Evolutionary conservation across 495 filamentous ascomycete species (phyloP), one percentile per base, ranked within the genome.

Genomic region (Penicillium lagena): DNA sequence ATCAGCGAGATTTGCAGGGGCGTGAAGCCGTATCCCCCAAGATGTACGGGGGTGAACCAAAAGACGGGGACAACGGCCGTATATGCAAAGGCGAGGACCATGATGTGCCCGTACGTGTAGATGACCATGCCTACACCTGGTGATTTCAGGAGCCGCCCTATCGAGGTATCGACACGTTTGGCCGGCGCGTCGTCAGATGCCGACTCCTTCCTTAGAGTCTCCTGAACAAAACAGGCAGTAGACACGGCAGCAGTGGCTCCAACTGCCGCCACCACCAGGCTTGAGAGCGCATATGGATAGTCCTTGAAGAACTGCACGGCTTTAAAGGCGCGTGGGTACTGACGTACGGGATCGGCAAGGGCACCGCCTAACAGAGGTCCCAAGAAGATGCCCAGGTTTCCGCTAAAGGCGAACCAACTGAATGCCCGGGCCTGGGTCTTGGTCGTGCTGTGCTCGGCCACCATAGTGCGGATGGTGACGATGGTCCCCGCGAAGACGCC

Each of bases 401-500:
- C 75, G 4, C 67, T 64, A 49, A 89, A 85, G 13, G 82, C 79
- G 52, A 87, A 89, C 68, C 78, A 84, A 52, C 79, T 80, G 58
- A 89, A 89, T 9, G 82, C 79, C 17, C 72, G 61, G 1, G 84
- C 85, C 58, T 87, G 82, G 1, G 79, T 85, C 54, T 71, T 72
- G 17, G 70, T 57, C 6, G 81, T 83, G 62, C 77, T 82, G 55
- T 80, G 79, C 64, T 88, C 84, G 30, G 78, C 72, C 40, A 88
- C 71, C 80, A 87, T 86, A 27, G 83, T 76, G 12, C 84, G 75
- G 39, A 87, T 73, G 10, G 82, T 87, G 14, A 86, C 75, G 45
- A 85, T 71, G 28, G 76, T 83, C 0, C 83, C 85, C 1, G 79
- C 79, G 55, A 87, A 87, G 8, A 85, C 56, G 2, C 85, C 85